Conservation (phyloP, 1,284 basidiomycete species). For the Ceratobasidium sp. region DNA sequence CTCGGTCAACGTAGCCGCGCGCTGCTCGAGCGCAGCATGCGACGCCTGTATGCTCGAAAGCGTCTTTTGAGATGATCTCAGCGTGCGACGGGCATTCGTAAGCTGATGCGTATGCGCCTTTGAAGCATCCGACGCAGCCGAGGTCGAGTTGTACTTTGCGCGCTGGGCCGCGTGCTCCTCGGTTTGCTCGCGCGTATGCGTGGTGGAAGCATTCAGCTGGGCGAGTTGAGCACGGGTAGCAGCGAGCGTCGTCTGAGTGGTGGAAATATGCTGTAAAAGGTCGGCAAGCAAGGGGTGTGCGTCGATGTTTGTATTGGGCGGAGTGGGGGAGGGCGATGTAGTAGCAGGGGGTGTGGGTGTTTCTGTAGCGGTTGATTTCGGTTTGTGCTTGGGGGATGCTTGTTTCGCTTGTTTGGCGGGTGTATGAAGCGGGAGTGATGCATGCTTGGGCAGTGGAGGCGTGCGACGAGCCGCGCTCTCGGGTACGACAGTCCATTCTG, state of each 20-base stretch:
- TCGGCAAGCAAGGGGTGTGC: conserved; percentile 72
- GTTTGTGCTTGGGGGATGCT: conserved; percentile 17
- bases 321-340: background rate
- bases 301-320: conserved; percentile 48
- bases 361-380: conserved; percentile 22
- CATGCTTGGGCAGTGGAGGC: conserved; percentile 83
- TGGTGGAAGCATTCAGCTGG: conserved; percentile 70
- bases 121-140: conserved; percentile 86
- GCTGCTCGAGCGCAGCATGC: conserved; percentile 68
- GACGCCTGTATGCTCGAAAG: conserved; percentile 76
- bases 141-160: conserved; percentile 80
- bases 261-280: conserved; percentile 78
- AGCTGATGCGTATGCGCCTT: conserved; percentile 70
- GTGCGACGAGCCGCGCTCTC: conserved; percentile 66
- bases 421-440: conserved; percentile 74
- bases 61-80: conserved; percentile 59
- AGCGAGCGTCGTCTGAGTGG: conserved; percentile 70
- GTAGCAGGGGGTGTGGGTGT: background rate
- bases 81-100: conserved; percentile 23
- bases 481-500: conserved; percentile 33
- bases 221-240: conserved; percentile 82
- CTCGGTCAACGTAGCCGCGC: conserved; percentile 73
- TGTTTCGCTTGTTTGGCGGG: conserved; percentile 43
- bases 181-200: conserved; percentile 77
- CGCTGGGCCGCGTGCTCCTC: conserved; percentile 84